Conservation (phyloP, 1,284 basidiomycete genomes). For the Vanrija pseudolonga region DNA sequence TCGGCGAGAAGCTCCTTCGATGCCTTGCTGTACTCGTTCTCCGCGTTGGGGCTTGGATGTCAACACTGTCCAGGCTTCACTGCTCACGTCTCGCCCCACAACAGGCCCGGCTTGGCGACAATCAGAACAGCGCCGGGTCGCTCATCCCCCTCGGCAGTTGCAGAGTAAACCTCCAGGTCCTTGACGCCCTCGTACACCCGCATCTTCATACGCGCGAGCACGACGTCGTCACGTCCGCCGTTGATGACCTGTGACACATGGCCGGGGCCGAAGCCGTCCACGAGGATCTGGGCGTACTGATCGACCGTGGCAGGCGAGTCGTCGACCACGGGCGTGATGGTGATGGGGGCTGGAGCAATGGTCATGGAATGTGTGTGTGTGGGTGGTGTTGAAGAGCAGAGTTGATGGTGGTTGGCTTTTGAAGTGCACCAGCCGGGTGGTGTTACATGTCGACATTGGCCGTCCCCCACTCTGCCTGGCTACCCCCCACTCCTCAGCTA, state of each 20-base stretch:
- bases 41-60: no score
- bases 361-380: no score
- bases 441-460: no score
- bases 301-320: no score
- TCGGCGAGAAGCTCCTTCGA: background rate
- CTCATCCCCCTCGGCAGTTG: background rate
- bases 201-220: background rate
- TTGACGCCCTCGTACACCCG: background rate
- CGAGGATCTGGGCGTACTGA: background rate
- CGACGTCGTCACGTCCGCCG: background rate
- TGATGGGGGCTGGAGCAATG: no score
- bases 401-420: no score
- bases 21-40: background rate
- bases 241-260: background rate
- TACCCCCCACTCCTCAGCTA: no score
- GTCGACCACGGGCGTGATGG: no score
- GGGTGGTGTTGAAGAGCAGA: no score
- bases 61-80: no score
- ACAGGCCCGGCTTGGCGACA: background rate
- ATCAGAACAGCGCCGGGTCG: background rate
- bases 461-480: no score
- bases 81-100: constrained; percentile 1
- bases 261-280: background rate
- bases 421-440: no score
- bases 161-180: background rate